Evolutionary conservation across 139 green algal genomes (phyloP), one percentile per base, ranked within the genome.

Genomic region (Coccomyxa sp.): DNA sequence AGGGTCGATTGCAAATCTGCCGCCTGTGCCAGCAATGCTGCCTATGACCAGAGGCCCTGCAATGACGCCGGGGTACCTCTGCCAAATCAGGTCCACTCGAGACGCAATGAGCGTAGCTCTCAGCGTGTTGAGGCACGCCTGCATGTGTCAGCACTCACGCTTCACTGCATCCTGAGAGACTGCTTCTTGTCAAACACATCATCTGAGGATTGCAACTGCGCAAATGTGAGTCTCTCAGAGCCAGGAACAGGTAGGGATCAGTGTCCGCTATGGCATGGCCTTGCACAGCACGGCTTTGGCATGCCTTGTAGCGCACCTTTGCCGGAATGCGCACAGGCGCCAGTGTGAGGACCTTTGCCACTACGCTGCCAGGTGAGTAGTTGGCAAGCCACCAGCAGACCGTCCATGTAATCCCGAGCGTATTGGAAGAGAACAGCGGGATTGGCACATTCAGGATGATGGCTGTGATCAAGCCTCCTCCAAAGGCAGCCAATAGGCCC

Each of bases 11-110:
- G 82, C 50, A 9, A 91, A 38, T 44, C 84, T 83, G 79, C 87
- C 87, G 33, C 83, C 87, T 16, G 39, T 72, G 16, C 78, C 87
- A 0, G 74, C 83, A 33, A 91, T 44, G 4, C 83, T 90, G 76
- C 87, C 87, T 29, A 91, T 68, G 3, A 91, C 39, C 0, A 91
- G 70, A 0, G 87, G 83, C 10, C 85, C 87, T 1, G 80, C 79
- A 7, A 86, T 16, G 1, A 88, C 80, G 0, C 83, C 83, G 0
- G 87, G 87, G 76, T 79, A 87, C 39, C 83, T 31, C 39, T 36
- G 1, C 29, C 76, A 74, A 0, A 82, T 72, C 8, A 85, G 27
- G 36, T 90, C 82, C 0, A 90, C 79, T 1, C 85, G 76, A 16
- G 81, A 68, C 0, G 85, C 82, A 31, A 92, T 83, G 4, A 86